Evolutionary conservation across 768 basidiomycete genomes (phyloP).

Genomic region (Tylopilus felleus): DNA sequence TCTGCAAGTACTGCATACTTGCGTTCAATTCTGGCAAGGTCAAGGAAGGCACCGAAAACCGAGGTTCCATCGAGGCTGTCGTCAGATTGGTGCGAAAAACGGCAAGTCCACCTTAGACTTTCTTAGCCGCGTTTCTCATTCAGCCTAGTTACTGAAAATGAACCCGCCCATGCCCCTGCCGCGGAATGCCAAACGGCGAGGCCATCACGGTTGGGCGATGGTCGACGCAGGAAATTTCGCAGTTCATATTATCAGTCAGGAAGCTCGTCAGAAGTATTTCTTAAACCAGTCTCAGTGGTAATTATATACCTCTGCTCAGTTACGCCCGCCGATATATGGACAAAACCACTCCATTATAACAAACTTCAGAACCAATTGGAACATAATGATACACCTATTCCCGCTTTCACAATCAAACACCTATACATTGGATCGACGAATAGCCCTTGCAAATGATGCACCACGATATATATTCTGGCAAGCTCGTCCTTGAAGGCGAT

Average conservation of each 20-base stretch:
- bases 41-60: constrained; percentile 79
- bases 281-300: constrained; percentile 30
- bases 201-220: constrained; percentile 78
- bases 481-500: too few relatives aligned
- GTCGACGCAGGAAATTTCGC: constrained; percentile 79
- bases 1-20: background rate
- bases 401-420: too few relatives aligned
- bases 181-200: constrained; percentile 57
- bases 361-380: too few relatives aligned
- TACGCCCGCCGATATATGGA: background rate
- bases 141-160: constrained; percentile 51
- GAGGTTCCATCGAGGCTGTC: constrained; percentile 74
- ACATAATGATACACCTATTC: too few relatives aligned
- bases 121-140: constrained; percentile 8
- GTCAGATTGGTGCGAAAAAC: constrained; percentile 67
- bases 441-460: too few relatives aligned
- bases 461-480: too few relatives aligned
- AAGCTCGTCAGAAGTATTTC: constrained; percentile 70
- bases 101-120: constrained; percentile 39
- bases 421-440: too few relatives aligned
- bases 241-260: constrained; percentile 68
- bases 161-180: constrained; percentile 60
- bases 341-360: background rate
- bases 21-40: constrained; percentile 43
- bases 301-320: background rate